Evolutionary conservation across 2,329 filamentous ascomycete genomes (phyloP).

Genomic region (Hypoxylon sp.): DNA sequence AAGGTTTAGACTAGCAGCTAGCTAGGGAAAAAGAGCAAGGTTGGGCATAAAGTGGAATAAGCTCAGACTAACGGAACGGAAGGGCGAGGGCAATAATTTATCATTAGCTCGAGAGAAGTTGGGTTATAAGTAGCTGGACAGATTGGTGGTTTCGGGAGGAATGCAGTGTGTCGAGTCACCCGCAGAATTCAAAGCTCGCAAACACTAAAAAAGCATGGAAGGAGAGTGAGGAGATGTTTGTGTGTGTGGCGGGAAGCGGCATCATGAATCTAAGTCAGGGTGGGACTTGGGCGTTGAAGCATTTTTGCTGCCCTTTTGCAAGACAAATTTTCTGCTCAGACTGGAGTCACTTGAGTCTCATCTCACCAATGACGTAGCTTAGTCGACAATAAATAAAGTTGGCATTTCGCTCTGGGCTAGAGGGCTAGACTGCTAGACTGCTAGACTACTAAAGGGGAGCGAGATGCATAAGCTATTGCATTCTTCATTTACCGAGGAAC

Average conservation of each 20-base stretch:
- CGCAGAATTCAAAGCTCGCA: constrained; percentile 29
- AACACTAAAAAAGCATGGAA: constrained; percentile 32
- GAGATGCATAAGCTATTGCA: constrained; percentile 9
- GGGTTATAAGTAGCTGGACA: constrained; percentile 14
- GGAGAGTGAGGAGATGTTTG: constrained; percentile 29
- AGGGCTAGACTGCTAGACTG: not conserved
- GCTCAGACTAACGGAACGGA: constrained; percentile 1
- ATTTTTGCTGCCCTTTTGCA: constrained; percentile 26
- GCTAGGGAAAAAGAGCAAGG: constrained; percentile 15
- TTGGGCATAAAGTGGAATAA: constrained; percentile 35
- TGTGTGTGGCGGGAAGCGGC: constrained; percentile 42
- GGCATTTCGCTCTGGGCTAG: not conserved
- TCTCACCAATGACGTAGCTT: constrained; percentile 43
- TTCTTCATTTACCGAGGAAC: constrained; percentile 29
- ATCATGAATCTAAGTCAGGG: constrained; percentile 42
- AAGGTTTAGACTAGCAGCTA: constrained; percentile 10
- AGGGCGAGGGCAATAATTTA: constrained; percentile 23
- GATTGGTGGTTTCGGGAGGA: constrained; percentile 37
- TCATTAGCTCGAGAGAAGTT: constrained; percentile 12
- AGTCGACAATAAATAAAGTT: constrained; percentile 25
- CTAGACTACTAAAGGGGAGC: constrained; percentile 2
- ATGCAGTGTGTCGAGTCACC: constrained; percentile 36
- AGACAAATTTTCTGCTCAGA: constrained; percentile 11
- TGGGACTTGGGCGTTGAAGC: constrained; percentile 40
- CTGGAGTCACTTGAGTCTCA: constrained; percentile 30